These are phyloP conservation scores for Talaromyces pinophilus DNA, from an alignment of 2,329 filamentous ascomycete species.

Conservation along the genomic window DNA sequence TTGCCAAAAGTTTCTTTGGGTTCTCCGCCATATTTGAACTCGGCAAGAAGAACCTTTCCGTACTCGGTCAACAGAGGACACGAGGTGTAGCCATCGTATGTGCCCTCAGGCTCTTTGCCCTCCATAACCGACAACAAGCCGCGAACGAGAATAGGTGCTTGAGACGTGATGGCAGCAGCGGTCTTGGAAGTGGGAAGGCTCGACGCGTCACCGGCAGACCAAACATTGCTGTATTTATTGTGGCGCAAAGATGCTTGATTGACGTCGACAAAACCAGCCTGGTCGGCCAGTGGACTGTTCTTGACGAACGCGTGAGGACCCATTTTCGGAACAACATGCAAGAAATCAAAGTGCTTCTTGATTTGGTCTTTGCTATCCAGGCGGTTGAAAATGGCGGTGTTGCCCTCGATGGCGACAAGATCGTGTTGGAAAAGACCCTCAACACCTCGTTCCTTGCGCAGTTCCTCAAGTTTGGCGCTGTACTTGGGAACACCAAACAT, in stretches of 20 bases:
- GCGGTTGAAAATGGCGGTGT: conserved; percentile 54
- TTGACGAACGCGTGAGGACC: conserved; percentile 58
- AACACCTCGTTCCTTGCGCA: conserved; percentile 57
- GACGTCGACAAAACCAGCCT: conserved; percentile 60
- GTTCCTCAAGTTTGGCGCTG: conserved; percentile 54
- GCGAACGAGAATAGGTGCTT: conserved; percentile 54
- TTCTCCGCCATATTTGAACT: conserved; percentile 65
- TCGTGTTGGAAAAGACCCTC: conserved; percentile 63
- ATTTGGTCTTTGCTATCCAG: conserved; percentile 49
- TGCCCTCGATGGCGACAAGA: conserved; percentile 55
- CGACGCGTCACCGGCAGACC: conserved; percentile 62
- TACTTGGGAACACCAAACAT: conserved; percentile 67
- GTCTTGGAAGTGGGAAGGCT: conserved; percentile 61
- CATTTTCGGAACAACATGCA: conserved; percentile 63
- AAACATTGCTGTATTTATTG: conserved; percentile 58
- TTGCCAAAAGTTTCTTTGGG: conserved; percentile 64
- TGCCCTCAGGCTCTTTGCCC: conserved; percentile 47
- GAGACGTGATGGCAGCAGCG: conserved; percentile 54
- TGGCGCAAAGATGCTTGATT: conserved; percentile 56
- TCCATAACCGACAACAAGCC: conserved; percentile 52
- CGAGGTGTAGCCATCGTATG: conserved; percentile 59
- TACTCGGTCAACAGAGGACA: conserved; percentile 59
- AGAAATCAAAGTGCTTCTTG: conserved; percentile 54
- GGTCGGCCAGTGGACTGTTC: conserved; percentile 57
- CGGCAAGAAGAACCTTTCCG: conserved; percentile 63